Evolutionary conservation across 345 rosid species (phyloP).

Genomic region (Gossypioides kirkii): DNA sequence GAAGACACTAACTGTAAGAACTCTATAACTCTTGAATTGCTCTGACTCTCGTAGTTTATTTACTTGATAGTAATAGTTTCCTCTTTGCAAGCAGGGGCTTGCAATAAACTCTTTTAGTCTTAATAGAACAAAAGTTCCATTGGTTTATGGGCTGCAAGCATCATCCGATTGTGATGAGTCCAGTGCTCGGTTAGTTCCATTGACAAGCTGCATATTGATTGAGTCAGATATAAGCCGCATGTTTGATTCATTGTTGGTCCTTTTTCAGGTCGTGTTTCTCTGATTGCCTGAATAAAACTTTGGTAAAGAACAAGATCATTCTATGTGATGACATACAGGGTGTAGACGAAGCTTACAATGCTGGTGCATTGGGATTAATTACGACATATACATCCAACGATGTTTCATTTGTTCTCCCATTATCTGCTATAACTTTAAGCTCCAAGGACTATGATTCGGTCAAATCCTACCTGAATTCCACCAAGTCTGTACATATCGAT

Average conservation of each 20-base stretch:
- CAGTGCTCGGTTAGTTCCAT: slow-evolving; percentile 17
- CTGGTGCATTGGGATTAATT: slow-evolving; percentile 36
- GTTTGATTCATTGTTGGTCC: slow-evolving; percentile 1
- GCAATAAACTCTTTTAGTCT: slow-evolving; percentile 30
- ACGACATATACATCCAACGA: neutral
- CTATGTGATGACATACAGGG: slow-evolving; percentile 23
- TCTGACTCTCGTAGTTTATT: too few relatives aligned
- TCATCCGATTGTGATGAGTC: slow-evolving; percentile 8
- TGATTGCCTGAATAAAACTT: slow-evolving; percentile 25
- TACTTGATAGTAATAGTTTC: neutral
- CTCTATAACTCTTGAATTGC: neutral
- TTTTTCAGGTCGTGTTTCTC: slow-evolving; percentile 26
- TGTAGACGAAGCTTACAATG: neutral
- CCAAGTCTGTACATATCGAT: slow-evolving; percentile 6
- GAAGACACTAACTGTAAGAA: slow-evolving; percentile 31
- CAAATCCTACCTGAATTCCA: slow-evolving; percentile 21
- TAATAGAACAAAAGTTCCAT: neutral
- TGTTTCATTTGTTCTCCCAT: slow-evolving; percentile 16
- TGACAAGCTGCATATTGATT: slow-evolving; percentile 22
- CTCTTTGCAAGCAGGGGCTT: slow-evolving; percentile 25
- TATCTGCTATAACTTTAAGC: slow-evolving; percentile 21
- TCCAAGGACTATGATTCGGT: slow-evolving; percentile 3
- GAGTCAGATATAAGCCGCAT: slow-evolving; percentile 29
- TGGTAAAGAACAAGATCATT: slow-evolving; percentile 51
- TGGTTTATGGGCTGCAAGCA: too few relatives aligned